These are phyloP conservation scores for Diophrys appendiculata DNA, from an alignment of 73 alveolate genomes.

Conservation along the genomic window DNA sequence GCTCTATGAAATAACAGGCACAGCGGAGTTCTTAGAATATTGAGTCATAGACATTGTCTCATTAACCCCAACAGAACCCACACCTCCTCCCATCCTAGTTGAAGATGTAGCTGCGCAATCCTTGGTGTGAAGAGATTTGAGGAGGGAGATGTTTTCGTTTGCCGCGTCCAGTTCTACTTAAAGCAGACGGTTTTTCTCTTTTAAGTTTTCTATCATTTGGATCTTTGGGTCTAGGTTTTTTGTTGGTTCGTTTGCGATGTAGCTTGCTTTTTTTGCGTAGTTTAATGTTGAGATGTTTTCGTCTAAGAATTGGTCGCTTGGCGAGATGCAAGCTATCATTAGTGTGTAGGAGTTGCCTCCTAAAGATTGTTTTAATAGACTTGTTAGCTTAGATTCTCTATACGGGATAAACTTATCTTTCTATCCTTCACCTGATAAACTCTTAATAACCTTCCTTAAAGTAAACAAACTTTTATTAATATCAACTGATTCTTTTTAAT, in stretches of 20 bases:
- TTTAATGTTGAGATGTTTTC: conserved; percentile 83
- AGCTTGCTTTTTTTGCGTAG: conserved; percentile 89
- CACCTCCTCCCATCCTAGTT: no score
- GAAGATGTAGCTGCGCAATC: neutral
- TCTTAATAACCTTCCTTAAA: conserved; percentile 91
- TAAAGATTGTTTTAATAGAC: conserved; percentile 80
- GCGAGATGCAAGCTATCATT: conserved; percentile 90
- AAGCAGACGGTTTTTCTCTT: conserved; percentile 22
- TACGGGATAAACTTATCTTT: conserved; percentile 70
- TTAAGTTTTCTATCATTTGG: conserved; percentile 36
- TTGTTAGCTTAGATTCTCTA: conserved; percentile 86
- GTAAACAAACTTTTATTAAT: conserved; percentile 94
- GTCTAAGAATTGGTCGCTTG: conserved; percentile 71
- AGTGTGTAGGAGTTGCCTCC: conserved; percentile 89
- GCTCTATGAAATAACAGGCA: neutral
- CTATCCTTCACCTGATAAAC: conserved; percentile 68
- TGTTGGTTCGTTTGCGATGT: conserved; percentile 77
- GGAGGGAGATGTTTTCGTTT: conserved; percentile 24
- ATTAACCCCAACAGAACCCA: no score
- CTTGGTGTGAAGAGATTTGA: neutral
- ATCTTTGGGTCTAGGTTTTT: conserved; percentile 75
- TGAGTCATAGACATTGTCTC: neutral
- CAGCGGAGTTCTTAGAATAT: neutral
- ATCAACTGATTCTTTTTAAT: conserved; percentile 63
- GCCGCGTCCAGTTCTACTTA: conserved; percentile 33